Evolutionary conservation across 2,329 filamentous ascomycete species (phyloP), one percentile per base, ranked within the genome.

Genomic region (Sporothrix phasma): DNA sequence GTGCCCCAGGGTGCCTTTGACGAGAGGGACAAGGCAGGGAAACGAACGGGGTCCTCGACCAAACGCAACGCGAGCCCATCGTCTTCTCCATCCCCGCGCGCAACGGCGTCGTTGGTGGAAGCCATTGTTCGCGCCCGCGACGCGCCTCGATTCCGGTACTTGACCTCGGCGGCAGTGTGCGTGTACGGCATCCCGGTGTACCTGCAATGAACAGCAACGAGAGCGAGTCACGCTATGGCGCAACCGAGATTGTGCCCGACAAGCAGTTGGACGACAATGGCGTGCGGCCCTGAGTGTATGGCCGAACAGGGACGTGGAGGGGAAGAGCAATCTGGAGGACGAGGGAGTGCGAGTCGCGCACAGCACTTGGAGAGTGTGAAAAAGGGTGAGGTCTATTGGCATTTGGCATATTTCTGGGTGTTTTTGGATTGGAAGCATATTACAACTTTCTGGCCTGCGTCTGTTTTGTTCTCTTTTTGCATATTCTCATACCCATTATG

Each of bases 131-230:
- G 78, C 70, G 90, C 89, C 15, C 83, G 90, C 68, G 82, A 84
- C 66, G 87, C 86, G n/a, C 97, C 94, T 76, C 86, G 90, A 69
- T 84, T 99, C 77, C 84, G 84, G 73, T 97, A 96, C 78, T 78
- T 99, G 69, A 99, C 96, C 71, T 94, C 92, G 0, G 94, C 93
- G 11, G 92, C 93, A 43, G 90, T 94, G 26, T 92, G 94, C 68
- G 88, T 97, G 62, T 99, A 97, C 78, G 94, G 94, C 17, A 88
- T 99, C 72, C 94, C 94, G 34, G 90, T 96, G 67, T 97, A 92
- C 76, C 80, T 96, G 22, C 19, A 39, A 39, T 66, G 15, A 41
- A n/a, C n/a, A n/a, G n/a, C n/a, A n/a, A n/a, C n/a, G n/a, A n/a
- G n/a, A n/a, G n/a, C n/a, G 54, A 10, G 15, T 10, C 19, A n/a